Evolutionary conservation across 805 yeast species (phyloP).

Genomic region (Zygosaccharomyces lentus): DNA sequence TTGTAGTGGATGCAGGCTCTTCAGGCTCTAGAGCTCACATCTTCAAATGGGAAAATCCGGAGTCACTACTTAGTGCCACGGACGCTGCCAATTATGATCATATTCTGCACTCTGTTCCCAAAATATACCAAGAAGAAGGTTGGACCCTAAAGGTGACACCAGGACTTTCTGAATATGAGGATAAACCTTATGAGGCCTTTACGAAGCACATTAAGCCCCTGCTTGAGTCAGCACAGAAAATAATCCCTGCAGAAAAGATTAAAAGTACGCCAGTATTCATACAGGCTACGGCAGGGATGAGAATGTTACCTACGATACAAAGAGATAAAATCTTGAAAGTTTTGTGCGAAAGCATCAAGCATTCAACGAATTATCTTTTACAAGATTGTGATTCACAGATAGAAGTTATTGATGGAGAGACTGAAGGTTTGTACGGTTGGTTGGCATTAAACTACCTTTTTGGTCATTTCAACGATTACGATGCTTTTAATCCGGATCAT

Average conservation of each 20-base stretch:
- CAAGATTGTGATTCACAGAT: slow-evolving; percentile 64
- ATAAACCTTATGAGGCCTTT: slow-evolving; percentile 58
- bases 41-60: slow-evolving; percentile 69
- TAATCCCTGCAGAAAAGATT: slow-evolving; percentile 61
- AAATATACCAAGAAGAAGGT: slow-evolving; percentile 53
- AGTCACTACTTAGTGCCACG: slow-evolving; percentile 12
- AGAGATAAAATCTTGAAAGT: slow-evolving; percentile 51
- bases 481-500: slow-evolving; percentile 36
- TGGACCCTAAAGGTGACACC: slow-evolving; percentile 78
- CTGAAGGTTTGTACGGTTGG: slow-evolving; percentile 97
- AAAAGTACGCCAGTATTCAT: slow-evolving; percentile 77
- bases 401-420: slow-evolving; percentile 86
- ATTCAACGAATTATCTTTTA: slow-evolving; percentile 52
- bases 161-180: slow-evolving; percentile 72
- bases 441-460: slow-evolving; percentile 80
- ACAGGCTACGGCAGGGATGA: slow-evolving; percentile 97
- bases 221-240: slow-evolving; percentile 60
- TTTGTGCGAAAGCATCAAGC: slow-evolving; percentile 55
- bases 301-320: slow-evolving; percentile 57
- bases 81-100: slow-evolving; percentile 28
- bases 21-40: slow-evolving; percentile 88
- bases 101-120: slow-evolving; percentile 57
- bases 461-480: slow-evolving; percentile 54
- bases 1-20: slow-evolving; percentile 92
- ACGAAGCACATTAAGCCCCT: slow-evolving; percentile 61